A percentile compares a stretch with the other conserved stretches of the same genome.
phyloP scores from a whole-genome alignment of 352 stramenopile genomes.

The Phytophthora pini region DNA sequence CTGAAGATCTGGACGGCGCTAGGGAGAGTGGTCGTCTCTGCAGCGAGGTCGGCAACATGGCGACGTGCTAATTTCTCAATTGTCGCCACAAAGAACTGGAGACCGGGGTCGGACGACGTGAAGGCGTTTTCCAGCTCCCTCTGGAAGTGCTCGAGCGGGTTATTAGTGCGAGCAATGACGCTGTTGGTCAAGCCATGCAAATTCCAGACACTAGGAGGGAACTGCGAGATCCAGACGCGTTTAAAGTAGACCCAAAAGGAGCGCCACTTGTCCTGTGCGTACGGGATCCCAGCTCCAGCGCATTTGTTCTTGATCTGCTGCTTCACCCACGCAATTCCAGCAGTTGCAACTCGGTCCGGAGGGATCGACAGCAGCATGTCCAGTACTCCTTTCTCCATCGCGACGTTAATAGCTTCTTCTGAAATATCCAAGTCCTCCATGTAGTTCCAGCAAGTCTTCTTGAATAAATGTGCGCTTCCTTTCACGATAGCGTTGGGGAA shows the following conservation, averaged over 20 bases:
- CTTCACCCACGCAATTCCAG: slow-evolving; percentile 25
- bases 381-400: slow-evolving; percentile 21
- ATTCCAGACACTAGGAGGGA: slow-evolving; percentile 26
- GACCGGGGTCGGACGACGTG: slow-evolving; percentile 8
- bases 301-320: slow-evolving; percentile 25
- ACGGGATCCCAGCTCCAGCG: slow-evolving; percentile 6
- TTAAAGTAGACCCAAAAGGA: slow-evolving; percentile 31
- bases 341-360: slow-evolving; percentile 10
- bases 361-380: slow-evolving; percentile 24
- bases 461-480: slow-evolving; percentile 1
- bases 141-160: slow-evolving; percentile 27
- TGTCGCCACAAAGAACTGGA: slow-evolving; percentile 22
- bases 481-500: slow-evolving; percentile 5
- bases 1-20: slow-evolving; percentile 11
- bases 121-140: slow-evolving; percentile 19
- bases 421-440: slow-evolving; percentile 25
- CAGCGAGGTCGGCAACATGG: slow-evolving; percentile 28
- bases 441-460: slow-evolving; percentile 1
- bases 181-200: slow-evolving; percentile 16
- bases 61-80: slow-evolving; percentile 23
- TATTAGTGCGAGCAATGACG: slow-evolving; percentile 27
- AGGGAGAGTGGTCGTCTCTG: slow-evolving; percentile 20
- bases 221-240: slow-evolving; percentile 22
- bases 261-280: slow-evolving; percentile 19
- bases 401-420: slow-evolving; percentile 22